phyloP scores from a whole-genome alignment of 2,329 filamentous ascomycete genomes.

The Canariomyces notabilis region DNA sequence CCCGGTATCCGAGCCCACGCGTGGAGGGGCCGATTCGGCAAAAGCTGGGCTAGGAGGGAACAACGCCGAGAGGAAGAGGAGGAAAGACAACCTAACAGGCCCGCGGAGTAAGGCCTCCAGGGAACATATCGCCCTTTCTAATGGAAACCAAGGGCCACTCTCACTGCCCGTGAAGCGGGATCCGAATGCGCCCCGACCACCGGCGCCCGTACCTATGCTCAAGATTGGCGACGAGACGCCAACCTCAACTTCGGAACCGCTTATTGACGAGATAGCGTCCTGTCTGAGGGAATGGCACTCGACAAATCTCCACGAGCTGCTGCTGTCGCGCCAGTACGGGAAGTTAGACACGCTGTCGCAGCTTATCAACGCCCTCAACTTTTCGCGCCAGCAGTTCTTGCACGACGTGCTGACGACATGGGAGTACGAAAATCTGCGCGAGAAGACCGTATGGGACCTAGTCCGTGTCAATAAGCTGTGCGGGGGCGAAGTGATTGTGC shows the following conservation, averaged over 20 bases:
- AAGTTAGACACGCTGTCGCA: slow-evolving; percentile 75
- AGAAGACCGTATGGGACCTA: slow-evolving; percentile 92
- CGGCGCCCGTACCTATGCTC: slow-evolving; percentile 92
- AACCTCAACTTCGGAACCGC: slow-evolving; percentile 78
- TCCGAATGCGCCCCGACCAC: slow-evolving; percentile 66
- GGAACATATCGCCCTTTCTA: slow-evolving; percentile 27
- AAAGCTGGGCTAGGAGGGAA: slow-evolving; percentile 45
- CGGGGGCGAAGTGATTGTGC: slow-evolving; percentile 88
- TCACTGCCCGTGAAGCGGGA: slow-evolving; percentile 53
- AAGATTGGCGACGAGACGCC: slow-evolving; percentile 97
- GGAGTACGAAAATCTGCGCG: slow-evolving; percentile 74
- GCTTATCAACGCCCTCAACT: slow-evolving; percentile 77
- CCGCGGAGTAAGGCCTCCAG: slow-evolving; percentile 14
- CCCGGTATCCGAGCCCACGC: slow-evolving; percentile 27
- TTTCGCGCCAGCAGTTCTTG: slow-evolving; percentile 80
- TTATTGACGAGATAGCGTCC: slow-evolving; percentile 96
- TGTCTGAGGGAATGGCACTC: slow-evolving; percentile 98
- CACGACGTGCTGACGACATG: slow-evolving; percentile 88
- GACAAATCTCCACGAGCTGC: slow-evolving; percentile 86
- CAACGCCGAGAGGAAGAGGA: slow-evolving; percentile 33
- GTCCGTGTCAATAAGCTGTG: slow-evolving; percentile 93
- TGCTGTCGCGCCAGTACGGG: slow-evolving; percentile 76
- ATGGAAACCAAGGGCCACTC: slow-evolving; percentile 38
- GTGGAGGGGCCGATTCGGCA: slow-evolving; percentile 44
- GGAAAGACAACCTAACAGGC: slow-evolving; percentile 28